These are phyloP conservation scores for Suillus subalutaceus DNA, from an alignment of 768 basidiomycete species.

Conservation along the genomic window DNA sequence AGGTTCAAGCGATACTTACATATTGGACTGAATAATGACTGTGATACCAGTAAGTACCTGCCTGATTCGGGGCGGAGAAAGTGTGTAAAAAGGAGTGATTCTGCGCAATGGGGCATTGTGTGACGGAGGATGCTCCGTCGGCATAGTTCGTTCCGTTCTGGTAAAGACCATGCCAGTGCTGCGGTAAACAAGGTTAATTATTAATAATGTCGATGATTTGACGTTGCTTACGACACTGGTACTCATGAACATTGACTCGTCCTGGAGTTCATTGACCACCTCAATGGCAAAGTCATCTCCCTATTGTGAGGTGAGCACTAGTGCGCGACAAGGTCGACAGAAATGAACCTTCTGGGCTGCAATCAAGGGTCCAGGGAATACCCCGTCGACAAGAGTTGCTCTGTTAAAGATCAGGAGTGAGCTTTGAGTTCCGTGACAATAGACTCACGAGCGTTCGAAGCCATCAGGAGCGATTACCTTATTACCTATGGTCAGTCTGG, in stretches of 20 bases:
- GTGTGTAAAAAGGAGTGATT: slow-evolving; percentile 39
- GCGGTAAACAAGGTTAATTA: neutral
- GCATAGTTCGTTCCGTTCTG: slow-evolving; percentile 24
- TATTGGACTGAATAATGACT: slow-evolving; percentile 23
- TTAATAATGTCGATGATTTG: neutral
- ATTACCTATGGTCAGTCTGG: slow-evolving; percentile 41
- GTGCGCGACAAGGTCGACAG: neutral
- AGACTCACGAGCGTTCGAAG: slow-evolving; percentile 42
- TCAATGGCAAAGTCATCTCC: slow-evolving; percentile 45
- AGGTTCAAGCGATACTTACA: slow-evolving; percentile 12
- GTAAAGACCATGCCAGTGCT: slow-evolving; percentile 30
- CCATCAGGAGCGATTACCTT: slow-evolving; percentile 49
- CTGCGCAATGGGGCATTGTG: slow-evolving; percentile 41
- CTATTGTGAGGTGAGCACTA: slow-evolving; percentile 22
- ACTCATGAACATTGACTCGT: slow-evolving; percentile 48
- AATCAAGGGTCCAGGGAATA: slow-evolving; percentile 50
- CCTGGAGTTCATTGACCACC: slow-evolving; percentile 47
- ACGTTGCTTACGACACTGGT: slow-evolving; percentile 51
- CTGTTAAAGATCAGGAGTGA: slow-evolving; percentile 23
- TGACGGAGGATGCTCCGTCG: slow-evolving; percentile 40
- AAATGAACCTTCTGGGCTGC: slow-evolving; percentile 35
- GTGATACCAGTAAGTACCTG: slow-evolving; percentile 44
- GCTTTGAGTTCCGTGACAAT: neutral
- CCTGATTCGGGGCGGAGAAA: slow-evolving; percentile 33
- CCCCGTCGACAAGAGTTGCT: slow-evolving; percentile 44